Base-by-base conservation (phyloP, 768 basidiomycete species). In the Hypholoma sublateritium region DNA sequence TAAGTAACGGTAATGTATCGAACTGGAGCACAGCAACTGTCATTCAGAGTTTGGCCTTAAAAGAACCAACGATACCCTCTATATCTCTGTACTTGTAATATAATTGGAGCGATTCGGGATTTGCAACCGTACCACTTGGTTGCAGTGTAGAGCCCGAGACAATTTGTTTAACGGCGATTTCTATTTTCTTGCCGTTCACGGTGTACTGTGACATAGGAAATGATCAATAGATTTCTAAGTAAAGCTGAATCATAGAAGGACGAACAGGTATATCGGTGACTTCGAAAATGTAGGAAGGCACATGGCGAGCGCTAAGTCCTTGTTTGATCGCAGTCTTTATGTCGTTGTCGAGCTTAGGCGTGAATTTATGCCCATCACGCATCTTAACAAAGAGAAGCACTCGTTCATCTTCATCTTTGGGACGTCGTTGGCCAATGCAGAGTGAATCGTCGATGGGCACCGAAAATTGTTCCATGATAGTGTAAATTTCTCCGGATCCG, bases 401-500 rank as follows among this genome's bases (percentile, higher is more conserved):
- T 41, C 86, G 80, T 69, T 93, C 89, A 65, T 92, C 87, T 13
- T 75, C 72, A 62, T 88, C 87, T 12, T 80, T 70, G 41, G 81
- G 59, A 43, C 88, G 73, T 56, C 84, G 75, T 70, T 88, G 85
- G 1, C 91, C 91, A 5, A 93, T 79, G 49, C 90, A 91, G 9
- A 93, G 73, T 8, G 79, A 81, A 62, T 93, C 91, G 52, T 88
- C 85, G 19, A 93, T 64, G 12, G 66, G 71, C n/a, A 69, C 63
- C 0, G 78, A 72, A 57, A 89, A 86, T 48, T 78, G 72, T 36
- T 87, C 82, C 56, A 92, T 71, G 12, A 89, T 81, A 5, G 81
- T 75, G 62, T 93, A 93, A n/a, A 93, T 88, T 69, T 93, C 91
- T 6, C 79, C 85, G 1, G 89, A 89, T 34, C 91, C 91, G 65